Evolutionary conservation across 805 yeast species (phyloP), one percentile per base, ranked within the genome.

Genomic region (Starmerella lactis-condensi): DNA sequence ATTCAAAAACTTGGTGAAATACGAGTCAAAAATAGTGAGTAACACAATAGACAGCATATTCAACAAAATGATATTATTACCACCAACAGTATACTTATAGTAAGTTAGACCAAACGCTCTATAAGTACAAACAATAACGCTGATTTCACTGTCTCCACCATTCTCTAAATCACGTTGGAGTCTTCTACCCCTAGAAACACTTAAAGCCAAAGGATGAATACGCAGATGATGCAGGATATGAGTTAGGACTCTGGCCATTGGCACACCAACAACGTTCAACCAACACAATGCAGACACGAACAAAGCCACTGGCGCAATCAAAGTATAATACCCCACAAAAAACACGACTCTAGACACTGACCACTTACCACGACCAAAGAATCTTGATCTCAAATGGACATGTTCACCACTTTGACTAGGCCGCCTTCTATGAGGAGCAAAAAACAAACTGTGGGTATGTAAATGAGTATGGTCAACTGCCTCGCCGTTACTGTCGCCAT

Each of bases 301-400:
- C 11, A 60, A 48, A 20, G 72, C 58, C 2, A 77, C 46, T 1
- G 96, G 96, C 37, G 72, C 75, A 17, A 83, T 47, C 3, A 77
- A 38, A 3, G 67, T 41, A 49, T 83, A 81, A 51, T 71, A 83
- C 41, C 67, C 66, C 2, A 72, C 2, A 47, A 72, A 89, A 47
- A 81, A 85, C 9, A 73, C 48, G 17, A 85, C 63, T 40, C 96
- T 63, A 1, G 93, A 93, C 13, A 72, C 48, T 12, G 74, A 72
- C 96, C 96, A 89, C 42, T 70, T 58, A 22, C 96, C 96, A 51
- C 96, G 64, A 22, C 96, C 96, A 51, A 89, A 85, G 30, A 69
- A 60, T 36, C 96, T 64, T 15, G 56, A 34, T 20, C 46, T 31
- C 30, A 29, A 8, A 31, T 28, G 27, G 15, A 17, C 37, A 17